Base-by-base conservation (phyloP, 768 basidiomycete genomes). In the Suillus lakei region DNA sequence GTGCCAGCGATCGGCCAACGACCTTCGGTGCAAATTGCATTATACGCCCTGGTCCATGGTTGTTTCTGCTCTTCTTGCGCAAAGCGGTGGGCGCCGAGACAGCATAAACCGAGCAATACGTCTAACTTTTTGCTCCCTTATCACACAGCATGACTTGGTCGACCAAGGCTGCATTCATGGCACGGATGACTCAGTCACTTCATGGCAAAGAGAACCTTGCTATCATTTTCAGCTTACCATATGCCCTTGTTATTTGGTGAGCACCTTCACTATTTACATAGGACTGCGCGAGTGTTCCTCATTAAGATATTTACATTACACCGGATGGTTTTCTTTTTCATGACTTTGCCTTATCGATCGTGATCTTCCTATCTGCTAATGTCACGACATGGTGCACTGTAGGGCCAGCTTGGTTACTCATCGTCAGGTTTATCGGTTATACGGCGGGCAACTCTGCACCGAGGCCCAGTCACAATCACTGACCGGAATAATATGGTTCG, bases 161-260 rank as follows among this genome's bases (percentile, higher is more conserved):
- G 23, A 26, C 41, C 30, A 32, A n/a, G 38, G 30, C 62, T 9
- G 36, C 36, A 28, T 38, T 59, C 55, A 63, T 56, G 60, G 18
- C 61, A 32, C 69, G 67, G 10, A 68, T 64, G 51, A 70, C 69
- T 67, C n/a, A 60, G 61, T 5, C 65, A 62, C 0, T 68, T 75
- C 46, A 64, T 9, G 82, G 84, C 5, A 70, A 82, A 12, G 83
- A 85, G 64, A 78, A 76, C 1, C 75, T 85, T 9, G 82, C 84
- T 4, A 74, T 86, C n/a, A 68, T 85, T 66, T 84, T 83, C 67
- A 81, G 82, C 64, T 66, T 86, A 34, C 85, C 85, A 0, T 85
- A 84, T 64, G 83, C 84, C 7, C 68, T 85, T 28, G 74, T 86
- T 38, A 82, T 85, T 74, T 86, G 79, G 84, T 85, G 69, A 70